Evolutionary conservation across 345 rosid species (phyloP).

Genomic region (Linum tenue): DNA sequence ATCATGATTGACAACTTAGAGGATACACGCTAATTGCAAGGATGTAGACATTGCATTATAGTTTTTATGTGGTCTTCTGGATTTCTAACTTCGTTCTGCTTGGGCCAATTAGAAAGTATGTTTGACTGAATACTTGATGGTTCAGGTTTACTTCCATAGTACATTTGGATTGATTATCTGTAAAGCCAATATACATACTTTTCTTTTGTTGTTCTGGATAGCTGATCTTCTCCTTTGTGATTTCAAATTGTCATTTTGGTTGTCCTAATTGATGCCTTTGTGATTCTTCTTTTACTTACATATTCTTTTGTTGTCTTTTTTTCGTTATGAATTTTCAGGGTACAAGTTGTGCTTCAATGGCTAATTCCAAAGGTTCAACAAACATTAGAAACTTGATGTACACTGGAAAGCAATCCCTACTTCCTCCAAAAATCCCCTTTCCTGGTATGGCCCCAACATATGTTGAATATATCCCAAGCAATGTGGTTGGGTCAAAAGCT

Average conservation of each 20-base stretch:
- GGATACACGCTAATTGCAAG: neutral
- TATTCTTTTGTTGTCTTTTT: neutral
- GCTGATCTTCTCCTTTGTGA: neutral
- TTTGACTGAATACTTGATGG: neutral
- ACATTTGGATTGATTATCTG: neutral
- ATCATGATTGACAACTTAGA: neutral
- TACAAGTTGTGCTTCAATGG: conserved; percentile 35
- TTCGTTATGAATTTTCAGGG: conserved; percentile 22
- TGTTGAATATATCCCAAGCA: conserved; percentile 51
- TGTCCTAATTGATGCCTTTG: neutral
- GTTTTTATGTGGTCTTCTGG: neutral
- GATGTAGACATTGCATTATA: no score
- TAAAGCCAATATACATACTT: neutral
- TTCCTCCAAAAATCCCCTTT: conserved; percentile 93
- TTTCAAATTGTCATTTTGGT: neutral
- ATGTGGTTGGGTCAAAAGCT: conserved; percentile 51
- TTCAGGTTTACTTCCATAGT: neutral
- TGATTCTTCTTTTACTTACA: neutral
- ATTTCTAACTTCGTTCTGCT: neutral
- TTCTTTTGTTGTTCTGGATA: neutral
- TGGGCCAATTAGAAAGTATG: neutral
- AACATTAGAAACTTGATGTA: conserved; percentile 52
- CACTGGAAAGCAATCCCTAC: conserved; percentile 69
- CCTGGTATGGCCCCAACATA: conserved; percentile 57
- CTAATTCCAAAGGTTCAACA: conserved; percentile 70